Evolutionary conservation across 108 stramenopile species (phyloP).

Genomic region (Cyclotella kingstonii): DNA sequence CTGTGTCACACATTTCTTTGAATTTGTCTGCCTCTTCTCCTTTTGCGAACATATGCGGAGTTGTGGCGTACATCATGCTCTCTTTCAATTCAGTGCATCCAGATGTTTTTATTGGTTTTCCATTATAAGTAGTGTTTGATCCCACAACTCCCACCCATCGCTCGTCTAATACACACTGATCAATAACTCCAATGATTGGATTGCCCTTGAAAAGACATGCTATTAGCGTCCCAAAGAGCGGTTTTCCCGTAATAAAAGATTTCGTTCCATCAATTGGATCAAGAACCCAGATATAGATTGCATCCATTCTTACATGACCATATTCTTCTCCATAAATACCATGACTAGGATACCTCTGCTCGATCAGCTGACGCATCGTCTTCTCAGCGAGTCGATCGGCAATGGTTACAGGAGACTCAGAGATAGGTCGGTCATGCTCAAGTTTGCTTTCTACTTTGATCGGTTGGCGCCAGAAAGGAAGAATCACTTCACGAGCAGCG

Average conservation of each 20-base stretch:
- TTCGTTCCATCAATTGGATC: conserved; percentile 65
- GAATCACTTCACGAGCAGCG: conserved; percentile 44
- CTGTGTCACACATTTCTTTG: conserved; percentile 20
- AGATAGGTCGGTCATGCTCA: conserved; percentile 38
- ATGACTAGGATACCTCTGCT: conserved; percentile 46
- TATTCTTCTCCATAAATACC: conserved; percentile 59
- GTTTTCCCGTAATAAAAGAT: conserved; percentile 59
- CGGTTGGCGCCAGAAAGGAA: conserved; percentile 50
- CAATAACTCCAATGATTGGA: conserved; percentile 55
- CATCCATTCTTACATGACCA: conserved; percentile 42
- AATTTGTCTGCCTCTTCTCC: conserved; percentile 47
- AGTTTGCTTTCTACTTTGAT: conserved; percentile 47
- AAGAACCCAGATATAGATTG: conserved; percentile 56
- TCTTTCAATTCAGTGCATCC: conserved; percentile 26
- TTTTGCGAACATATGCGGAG: conserved; percentile 54
- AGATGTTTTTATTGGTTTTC: conserved; percentile 33
- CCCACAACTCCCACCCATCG: conserved; percentile 54
- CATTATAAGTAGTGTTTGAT: conserved; percentile 45
- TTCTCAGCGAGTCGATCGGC: conserved; percentile 54
- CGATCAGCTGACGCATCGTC: conserved; percentile 48
- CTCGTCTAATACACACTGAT: conserved; percentile 55
- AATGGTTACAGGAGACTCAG: conserved; percentile 54
- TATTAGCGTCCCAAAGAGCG: conserved; percentile 57
- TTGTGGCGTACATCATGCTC: conserved; percentile 48
- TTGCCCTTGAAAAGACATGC: conserved; percentile 40